Percentiles rank a stretch among this genome's conserved stretches.
These are phyloP conservation scores for Yamadazyma sp. DNA, from an alignment of 805 yeast species.

Conservation along the genomic window DNA sequence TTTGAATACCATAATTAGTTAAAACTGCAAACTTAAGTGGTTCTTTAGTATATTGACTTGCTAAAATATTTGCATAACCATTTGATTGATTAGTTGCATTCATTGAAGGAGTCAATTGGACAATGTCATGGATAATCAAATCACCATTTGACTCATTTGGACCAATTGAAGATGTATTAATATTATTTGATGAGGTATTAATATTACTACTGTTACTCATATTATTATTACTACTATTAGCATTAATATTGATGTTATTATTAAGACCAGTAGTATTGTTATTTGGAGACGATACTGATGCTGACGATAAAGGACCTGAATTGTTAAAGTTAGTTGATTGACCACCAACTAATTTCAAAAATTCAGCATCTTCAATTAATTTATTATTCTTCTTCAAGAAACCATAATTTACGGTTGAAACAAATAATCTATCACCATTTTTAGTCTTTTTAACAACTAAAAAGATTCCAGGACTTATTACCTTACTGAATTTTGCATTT, in stretches of 20 bases:
- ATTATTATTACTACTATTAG: too few relatives aligned
- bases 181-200: conserved; percentile 15
- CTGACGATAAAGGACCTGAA: neutral
- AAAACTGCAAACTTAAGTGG: conserved; percentile 76
- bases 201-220: too few relatives aligned
- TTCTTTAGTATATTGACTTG: conserved; percentile 72
- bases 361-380: conserved; percentile 78
- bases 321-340: neutral
- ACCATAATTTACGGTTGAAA: conserved; percentile 83
- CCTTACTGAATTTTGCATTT: conserved; percentile 54
- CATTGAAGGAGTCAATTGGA: conserved; percentile 66
- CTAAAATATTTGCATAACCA: conserved; percentile 83
- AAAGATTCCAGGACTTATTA: conserved; percentile 85
- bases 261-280: neutral
- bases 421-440: conserved; percentile 53
- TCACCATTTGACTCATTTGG: conserved; percentile 18
- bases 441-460: conserved; percentile 57
- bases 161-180: too few relatives aligned
- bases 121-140: conserved; percentile 62
- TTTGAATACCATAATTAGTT: conserved; percentile 73
- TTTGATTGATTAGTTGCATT: conserved; percentile 70
- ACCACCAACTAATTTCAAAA: conserved; percentile 32
- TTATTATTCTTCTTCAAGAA: conserved; percentile 68
- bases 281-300: conserved; percentile 1
- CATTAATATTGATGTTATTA: neutral